Evolutionary conservation across 2,329 filamentous ascomycete genomes (phyloP).

Genomic region (Phoma sp.): DNA sequence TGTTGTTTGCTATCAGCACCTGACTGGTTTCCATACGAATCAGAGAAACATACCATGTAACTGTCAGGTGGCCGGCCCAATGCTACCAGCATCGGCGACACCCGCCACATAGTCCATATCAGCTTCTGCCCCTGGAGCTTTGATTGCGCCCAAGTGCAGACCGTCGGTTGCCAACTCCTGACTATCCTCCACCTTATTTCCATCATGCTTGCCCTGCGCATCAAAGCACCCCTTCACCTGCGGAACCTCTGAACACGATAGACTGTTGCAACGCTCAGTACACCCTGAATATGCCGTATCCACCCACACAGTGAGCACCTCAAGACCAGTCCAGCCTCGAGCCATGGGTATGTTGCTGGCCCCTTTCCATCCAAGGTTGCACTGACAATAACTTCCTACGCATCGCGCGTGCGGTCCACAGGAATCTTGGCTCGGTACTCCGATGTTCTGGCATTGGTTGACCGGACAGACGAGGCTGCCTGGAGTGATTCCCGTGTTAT

Average conservation of each 20-base stretch:
- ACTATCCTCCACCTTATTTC: neutral
- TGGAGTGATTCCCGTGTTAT: neutral
- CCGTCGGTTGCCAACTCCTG: neutral
- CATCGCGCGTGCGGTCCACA: slow-evolving; percentile 12
- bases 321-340: slow-evolving; percentile 14
- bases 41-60: neutral
- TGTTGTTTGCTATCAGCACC: neutral
- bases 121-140: slow-evolving; percentile 5
- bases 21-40: neutral
- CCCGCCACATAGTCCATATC: neutral
- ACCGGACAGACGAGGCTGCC: neutral
- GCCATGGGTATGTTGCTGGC: neutral
- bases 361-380: slow-evolving; percentile 10
- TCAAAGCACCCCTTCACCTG: slow-evolving; percentile 12
- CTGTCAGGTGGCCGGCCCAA: neutral
- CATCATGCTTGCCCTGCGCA: neutral
- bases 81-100: neutral
- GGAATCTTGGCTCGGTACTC: neutral
- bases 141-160: slow-evolving; percentile 6
- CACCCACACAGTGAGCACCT: slow-evolving; percentile 12
- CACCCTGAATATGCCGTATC: neutral
- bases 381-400: slow-evolving; percentile 1
- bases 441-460: slow-evolving; percentile 1
- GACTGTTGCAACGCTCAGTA: slow-evolving; percentile 8
- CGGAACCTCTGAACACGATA: slow-evolving; percentile 8